Base-by-base conservation (phyloP, 805 yeast species). In the Lachancea quebecensis region DNA sequence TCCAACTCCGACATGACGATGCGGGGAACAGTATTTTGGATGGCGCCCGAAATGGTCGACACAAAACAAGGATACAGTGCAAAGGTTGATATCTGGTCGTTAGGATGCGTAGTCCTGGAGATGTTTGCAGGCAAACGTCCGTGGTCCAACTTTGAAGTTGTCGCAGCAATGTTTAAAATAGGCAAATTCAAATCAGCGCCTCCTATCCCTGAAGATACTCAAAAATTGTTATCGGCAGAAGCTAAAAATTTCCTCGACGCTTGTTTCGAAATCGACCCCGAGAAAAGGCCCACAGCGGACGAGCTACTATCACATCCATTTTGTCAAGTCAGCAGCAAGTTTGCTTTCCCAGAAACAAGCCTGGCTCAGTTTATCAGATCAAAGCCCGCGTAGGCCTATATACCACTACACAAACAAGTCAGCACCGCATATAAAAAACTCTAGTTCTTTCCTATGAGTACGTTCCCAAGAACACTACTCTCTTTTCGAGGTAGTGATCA, bases 21-120 rank as follows among this genome's bases (percentile, higher is more conserved):
- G 95, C 96, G 95, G 65, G 99, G 99, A 18, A 90, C 99, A 0
- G 88, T 95, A 1, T 93, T 90, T 64, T 93, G 99, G 99, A 93
- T 93, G 99, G 99, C 99, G 1, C 99, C 99, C 0, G 99, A 93
- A 60, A 96, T 95, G 52, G 89, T 93, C 41, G 91, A 89, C 60
- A 88, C 87, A 47, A 81, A 81, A 52, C 93, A 84, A 60, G 99
- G 99, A 0, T 93, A 93, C 62, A 87, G 95, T 69, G 99, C 99
- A 16, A 93, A 93, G 66, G 89, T 93, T 18, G 99, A 93, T 65
- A 90, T 93, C 34, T 93, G 99, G 99, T 90, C 98, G 0, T 65
- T 91, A 18, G 99, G 99, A 1, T 93, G 99, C 70, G 96, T 93
- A 38, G 95, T 93, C 21, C 64, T 93, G 42, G 99, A 93, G 64